These are phyloP conservation scores for Pouteria campechiana DNA, from an alignment of 179 eudicot genomes.

Conservation along the genomic window DNA sequence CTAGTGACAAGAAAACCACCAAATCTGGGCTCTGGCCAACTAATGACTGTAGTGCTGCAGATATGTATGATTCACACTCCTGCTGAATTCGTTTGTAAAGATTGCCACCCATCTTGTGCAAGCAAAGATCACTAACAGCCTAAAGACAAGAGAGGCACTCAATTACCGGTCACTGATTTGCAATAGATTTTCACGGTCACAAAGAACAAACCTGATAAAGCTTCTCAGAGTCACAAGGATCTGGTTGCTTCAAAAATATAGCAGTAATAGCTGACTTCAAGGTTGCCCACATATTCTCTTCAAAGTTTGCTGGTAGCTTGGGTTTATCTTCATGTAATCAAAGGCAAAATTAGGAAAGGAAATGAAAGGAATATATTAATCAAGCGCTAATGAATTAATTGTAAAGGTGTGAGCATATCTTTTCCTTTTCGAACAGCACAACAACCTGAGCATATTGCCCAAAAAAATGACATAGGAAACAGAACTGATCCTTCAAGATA, in stretches of 20 bases:
- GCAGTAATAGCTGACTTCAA: constrained; percentile 87
- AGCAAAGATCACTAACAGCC: constrained; percentile 94
- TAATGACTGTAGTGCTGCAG: constrained; percentile 55
- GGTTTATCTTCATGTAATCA: constrained; percentile 59
- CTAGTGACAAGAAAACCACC: constrained; percentile 79
- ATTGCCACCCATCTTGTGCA: constrained; percentile 89
- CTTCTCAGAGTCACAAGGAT: constrained; percentile 82
- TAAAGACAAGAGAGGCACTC: constrained; percentile 7
- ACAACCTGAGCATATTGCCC: too few relatives aligned
- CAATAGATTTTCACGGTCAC: not conserved
- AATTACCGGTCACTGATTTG: not conserved
- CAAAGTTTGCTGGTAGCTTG: constrained; percentile 68
- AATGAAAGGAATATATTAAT: too few relatives aligned
- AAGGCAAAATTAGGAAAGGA: not conserved
- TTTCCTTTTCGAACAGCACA: too few relatives aligned
- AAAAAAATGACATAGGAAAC: too few relatives aligned
- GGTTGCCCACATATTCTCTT: constrained; percentile 88
- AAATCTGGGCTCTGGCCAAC: constrained; percentile 94
- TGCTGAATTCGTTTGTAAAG: constrained; percentile 82
- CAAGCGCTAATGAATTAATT: too few relatives aligned
- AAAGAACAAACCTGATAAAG: constrained; percentile 62
- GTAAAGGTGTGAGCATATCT: too few relatives aligned
- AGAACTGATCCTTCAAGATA: too few relatives aligned
- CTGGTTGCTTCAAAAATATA: constrained; percentile 85
- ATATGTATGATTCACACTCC: constrained; percentile 80